These are phyloP conservation scores for Pleurotus tuber-regium DNA, from an alignment of 768 basidiomycete genomes.

Conservation along the genomic window DNA sequence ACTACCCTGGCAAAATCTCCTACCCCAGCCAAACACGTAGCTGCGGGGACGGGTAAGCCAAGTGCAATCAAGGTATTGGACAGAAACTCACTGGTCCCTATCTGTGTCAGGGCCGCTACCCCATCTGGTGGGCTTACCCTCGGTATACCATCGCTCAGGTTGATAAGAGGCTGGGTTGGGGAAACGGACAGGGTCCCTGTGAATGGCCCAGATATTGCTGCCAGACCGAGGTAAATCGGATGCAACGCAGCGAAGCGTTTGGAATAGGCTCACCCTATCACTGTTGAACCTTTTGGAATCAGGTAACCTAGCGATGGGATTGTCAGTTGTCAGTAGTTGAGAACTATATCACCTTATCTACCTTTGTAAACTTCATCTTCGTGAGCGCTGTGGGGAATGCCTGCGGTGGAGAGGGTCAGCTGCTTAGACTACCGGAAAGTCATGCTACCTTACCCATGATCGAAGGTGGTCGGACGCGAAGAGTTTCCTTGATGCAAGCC, in stretches of 20 bases:
- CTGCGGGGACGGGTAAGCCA: conserved; percentile 5
- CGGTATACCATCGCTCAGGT: conserved; percentile 29
- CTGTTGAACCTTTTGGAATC: conserved; percentile 5
- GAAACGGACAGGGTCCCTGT: conserved; percentile 24
- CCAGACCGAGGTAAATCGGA: background rate
- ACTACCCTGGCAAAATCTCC: conserved; percentile 25
- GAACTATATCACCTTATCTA: background rate
- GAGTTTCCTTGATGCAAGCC: conserved; percentile 42
- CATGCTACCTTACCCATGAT: conserved; percentile 32
- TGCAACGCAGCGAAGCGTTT: background rate
- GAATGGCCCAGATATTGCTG: conserved; percentile 23
- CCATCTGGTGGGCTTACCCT: conserved; percentile 19
- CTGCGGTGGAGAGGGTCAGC: background rate
- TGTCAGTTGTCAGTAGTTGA: background rate
- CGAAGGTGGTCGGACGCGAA: conserved; percentile 47
- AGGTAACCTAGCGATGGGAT: background rate
- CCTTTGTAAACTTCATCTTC: conserved; percentile 7
- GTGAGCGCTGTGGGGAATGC: conserved; percentile 3
- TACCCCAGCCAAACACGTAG: conserved; percentile 27
- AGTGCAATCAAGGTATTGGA: background rate
- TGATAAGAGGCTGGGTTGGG: conserved; percentile 24
- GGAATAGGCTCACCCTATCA: conserved; percentile 1
- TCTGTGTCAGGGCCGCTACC: conserved; percentile 22
- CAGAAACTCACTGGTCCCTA: conserved; percentile 19
- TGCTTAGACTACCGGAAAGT: background rate